These are phyloP conservation scores for Didymella sp. DNA, from an alignment of 2,329 filamentous ascomycete genomes.

Conservation along the genomic window DNA sequence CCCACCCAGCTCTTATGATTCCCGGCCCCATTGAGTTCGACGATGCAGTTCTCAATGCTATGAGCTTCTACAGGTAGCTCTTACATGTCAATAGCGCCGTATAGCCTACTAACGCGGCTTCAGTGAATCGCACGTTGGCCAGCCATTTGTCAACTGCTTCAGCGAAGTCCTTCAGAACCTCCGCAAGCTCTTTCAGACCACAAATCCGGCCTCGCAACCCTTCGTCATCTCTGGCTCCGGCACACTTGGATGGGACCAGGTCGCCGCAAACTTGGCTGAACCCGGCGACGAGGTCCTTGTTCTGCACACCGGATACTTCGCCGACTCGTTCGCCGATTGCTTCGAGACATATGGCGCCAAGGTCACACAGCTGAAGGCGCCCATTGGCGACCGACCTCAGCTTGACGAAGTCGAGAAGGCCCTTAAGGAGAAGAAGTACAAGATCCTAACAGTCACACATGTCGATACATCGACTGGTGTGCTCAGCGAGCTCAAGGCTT, in stretches of 20 bases:
- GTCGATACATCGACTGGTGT: constrained; percentile 98
- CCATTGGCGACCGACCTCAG: constrained; percentile 86
- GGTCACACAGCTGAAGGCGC: constrained; percentile 86
- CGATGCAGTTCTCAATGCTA: constrained; percentile 92
- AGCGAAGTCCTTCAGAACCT: constrained; percentile 87
- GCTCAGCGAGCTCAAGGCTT: constrained; percentile 83
- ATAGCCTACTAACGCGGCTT: constrained; percentile 7
- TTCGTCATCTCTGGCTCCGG: constrained; percentile 94
- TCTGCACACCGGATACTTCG: constrained; percentile 96
- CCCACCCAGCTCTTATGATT: constrained; percentile 82
- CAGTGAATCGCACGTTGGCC: constrained; percentile 92
- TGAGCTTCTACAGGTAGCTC: constrained; percentile 86
- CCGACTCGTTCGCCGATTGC: constrained; percentile 91
- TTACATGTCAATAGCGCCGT: not conserved
- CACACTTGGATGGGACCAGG: constrained; percentile 95
- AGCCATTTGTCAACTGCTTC: constrained; percentile 87
- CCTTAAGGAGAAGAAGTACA: constrained; percentile 89
- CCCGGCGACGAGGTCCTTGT: constrained; percentile 89
- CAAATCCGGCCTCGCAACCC: constrained; percentile 80
- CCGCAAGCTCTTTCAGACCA: constrained; percentile 93
- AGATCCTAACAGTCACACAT: constrained; percentile 92
- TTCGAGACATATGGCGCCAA: constrained; percentile 89
- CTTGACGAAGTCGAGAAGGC: constrained; percentile 87
- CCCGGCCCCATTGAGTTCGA: constrained; percentile 98
- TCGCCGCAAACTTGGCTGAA: constrained; percentile 92